Base-by-base conservation (phyloP, 108 stramenopile species). In the Schizochytrium sp. region DNA sequence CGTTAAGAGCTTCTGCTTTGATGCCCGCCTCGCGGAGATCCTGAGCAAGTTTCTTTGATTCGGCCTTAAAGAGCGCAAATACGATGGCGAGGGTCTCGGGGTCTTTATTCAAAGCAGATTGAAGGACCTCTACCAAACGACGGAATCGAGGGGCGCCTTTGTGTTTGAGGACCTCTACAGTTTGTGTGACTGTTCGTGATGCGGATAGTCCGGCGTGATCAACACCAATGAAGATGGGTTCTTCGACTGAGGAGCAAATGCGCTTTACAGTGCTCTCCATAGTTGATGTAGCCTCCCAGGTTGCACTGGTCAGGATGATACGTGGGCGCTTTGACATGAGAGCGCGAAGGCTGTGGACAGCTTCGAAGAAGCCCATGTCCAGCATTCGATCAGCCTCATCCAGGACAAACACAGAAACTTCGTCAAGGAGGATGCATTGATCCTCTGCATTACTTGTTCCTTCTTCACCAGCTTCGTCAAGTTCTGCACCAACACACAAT, bases 261-360 rank as follows among this genome's bases (percentile, higher is more conserved):
- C 40, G 49, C 5, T 0, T 42, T 10, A 38, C 47, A 38, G 19
- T 53, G 5, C 8, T 50, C 28, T 83, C n/a, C 15, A 83, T 17
- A 47, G 13, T 7, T 12, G 76, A 49, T 7, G 19, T 44, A 44
- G 12, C 19, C 7, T 83, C 76, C 76, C 76, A 83, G 28, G 99
- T 99, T 4, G 99, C 99, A 38, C 97, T 97, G 93, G 99, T 99
- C 50, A 99, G 93, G 5, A 98, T 95, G 28, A 96, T 95, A 88
- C 98, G 97, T 49, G 97, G 90, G 94, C 98, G 97, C 12, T 97
- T 97, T 13, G 93, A 89, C 15, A 93, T 13, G 69, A 88, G 72
- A 50, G 83, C 15, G 10, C 92, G 89, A 13, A 94, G 93, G 15
- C 89, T 42, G 87, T 72, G 50, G 72, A 94, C 91, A 40, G 88